Evolutionary conservation across 148 eudicot genomes (phyloP), one percentile per base, ranked within the genome.

Genomic region (Dianthus caryophyllus): DNA sequence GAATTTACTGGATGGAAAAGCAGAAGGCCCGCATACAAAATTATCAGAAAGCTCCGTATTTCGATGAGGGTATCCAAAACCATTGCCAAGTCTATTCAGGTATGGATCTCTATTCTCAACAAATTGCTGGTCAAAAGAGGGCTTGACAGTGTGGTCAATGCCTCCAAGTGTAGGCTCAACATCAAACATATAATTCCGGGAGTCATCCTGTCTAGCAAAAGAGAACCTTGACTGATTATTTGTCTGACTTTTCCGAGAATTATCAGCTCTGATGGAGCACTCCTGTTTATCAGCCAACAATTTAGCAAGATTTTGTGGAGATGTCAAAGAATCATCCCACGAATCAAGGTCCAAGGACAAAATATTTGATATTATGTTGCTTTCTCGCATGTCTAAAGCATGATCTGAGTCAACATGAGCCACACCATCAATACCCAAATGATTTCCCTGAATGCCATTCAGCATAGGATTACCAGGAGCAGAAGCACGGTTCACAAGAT

Each of bases 211-310:
- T 75, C 98, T 90, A 36, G 97, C 98, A 86, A 94, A 94, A 53
- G 96, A 90, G 77, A 94, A 94, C 76, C 96, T 88, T 52, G 98
- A 94, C 68, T 94, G 95, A 68, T 79, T 84, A 82, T 79, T 88
- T 50, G 53, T 83, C 74, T 84, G 96, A 53, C 65, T 70, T 79
- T 82, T 90, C 82, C 88, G 69, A 21, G 96, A 77, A 74, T 73
- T 80, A 36, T 85, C 71, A 27, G 64, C 52, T 60, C 78, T 80
- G 25, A 69, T 60, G n/a, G 86, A 71, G 26, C 74, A 80, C 73
- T 86, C 84, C 24, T 57, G 83, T 67, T 75, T 81, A 66, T 85
- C 88, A 77, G 79, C 87, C 75, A 89, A 77, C 72, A 89, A 68
- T 75, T 80, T 84, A 15, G 81, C 87, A 73, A 93, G 75, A 77